These are phyloP conservation scores for Aspergillus quadrilineatus DNA, from an alignment of 2,329 filamentous ascomycete species.

Conservation along the genomic window DNA sequence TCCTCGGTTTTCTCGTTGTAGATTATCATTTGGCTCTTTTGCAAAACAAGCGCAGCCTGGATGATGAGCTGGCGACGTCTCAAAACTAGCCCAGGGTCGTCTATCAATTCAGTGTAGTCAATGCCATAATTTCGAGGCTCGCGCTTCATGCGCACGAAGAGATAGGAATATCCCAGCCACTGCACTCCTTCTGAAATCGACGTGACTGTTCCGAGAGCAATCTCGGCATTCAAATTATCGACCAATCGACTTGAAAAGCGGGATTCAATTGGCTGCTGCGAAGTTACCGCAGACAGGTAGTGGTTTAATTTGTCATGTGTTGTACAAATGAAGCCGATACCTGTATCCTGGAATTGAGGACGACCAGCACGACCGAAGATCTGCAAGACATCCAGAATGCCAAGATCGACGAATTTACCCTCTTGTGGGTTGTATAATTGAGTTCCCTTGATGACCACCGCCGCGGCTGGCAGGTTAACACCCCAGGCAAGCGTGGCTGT, in stretches of 20 bases:
- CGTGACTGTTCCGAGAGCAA: conserved; percentile 89
- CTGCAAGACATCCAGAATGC: conserved; percentile 93
- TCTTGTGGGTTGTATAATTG: conserved; percentile 96
- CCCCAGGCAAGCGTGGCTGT: conserved; percentile 97
- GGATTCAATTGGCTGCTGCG: conserved; percentile 97
- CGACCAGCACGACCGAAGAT: conserved; percentile 98
- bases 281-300: conserved; percentile 88
- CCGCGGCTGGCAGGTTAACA: conserved; percentile 95
- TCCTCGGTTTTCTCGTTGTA: conserved; percentile 95
- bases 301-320: conserved; percentile 90
- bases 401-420: conserved; percentile 93
- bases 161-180: conserved; percentile 96
- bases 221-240: conserved; percentile 95
- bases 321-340: conserved; percentile 97
- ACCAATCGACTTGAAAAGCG: conserved; percentile 90
- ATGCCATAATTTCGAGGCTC: conserved; percentile 93
- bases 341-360: conserved; percentile 94
- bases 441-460: conserved; percentile 96
- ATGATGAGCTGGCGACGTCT: conserved; percentile 82
- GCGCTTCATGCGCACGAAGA: conserved; percentile 94
- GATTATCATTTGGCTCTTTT: conserved; percentile 97
- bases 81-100: conserved; percentile 85
- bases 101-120: conserved; percentile 83
- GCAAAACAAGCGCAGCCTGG: conserved; percentile 80
- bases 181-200: conserved; percentile 90